phyloP scores from a whole-genome alignment of 1,284 basidiomycete species.

The Sporisorium sorghi region DNA sequence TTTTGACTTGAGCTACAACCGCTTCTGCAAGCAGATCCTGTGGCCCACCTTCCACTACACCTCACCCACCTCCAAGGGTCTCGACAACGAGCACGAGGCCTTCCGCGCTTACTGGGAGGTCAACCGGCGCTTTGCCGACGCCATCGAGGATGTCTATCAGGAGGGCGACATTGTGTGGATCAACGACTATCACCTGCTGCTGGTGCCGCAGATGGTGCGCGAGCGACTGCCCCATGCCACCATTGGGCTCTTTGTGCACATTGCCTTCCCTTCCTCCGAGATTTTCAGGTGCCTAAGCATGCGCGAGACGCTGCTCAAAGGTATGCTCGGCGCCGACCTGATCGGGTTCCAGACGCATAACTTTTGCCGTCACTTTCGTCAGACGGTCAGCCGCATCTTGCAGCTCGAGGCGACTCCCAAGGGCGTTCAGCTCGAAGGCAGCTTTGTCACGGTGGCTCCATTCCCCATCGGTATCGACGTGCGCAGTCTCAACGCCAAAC shows the following conservation, averaged over 20 bases:
- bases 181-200: constrained; percentile 78
- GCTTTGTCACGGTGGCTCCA: constrained; percentile 83
- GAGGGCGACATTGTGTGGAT: constrained; percentile 81
- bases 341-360: constrained; percentile 87
- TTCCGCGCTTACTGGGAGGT: constrained; percentile 84
- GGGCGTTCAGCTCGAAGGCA: constrained; percentile 76
- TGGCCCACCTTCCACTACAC: constrained; percentile 90
- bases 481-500: constrained; percentile 76
- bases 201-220: constrained; percentile 82
- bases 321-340: constrained; percentile 80
- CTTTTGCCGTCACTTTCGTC: constrained; percentile 70
- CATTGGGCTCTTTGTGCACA: constrained; percentile 89
- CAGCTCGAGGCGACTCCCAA: constrained; percentile 84
- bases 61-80: constrained; percentile 84
- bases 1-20: constrained; percentile 82
- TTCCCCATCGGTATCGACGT: constrained; percentile 93
- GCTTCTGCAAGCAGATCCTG: constrained; percentile 88
- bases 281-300: constrained; percentile 83
- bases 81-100: constrained; percentile 79
- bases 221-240: constrained; percentile 75
- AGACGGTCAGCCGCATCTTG: constrained; percentile 84
- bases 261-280: constrained; percentile 87
- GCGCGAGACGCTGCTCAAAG: constrained; percentile 74
- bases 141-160: constrained; percentile 78
- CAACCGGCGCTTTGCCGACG: constrained; percentile 84